Conservation (phyloP, 345 rosid species). For the Ricinus communis region DNA sequence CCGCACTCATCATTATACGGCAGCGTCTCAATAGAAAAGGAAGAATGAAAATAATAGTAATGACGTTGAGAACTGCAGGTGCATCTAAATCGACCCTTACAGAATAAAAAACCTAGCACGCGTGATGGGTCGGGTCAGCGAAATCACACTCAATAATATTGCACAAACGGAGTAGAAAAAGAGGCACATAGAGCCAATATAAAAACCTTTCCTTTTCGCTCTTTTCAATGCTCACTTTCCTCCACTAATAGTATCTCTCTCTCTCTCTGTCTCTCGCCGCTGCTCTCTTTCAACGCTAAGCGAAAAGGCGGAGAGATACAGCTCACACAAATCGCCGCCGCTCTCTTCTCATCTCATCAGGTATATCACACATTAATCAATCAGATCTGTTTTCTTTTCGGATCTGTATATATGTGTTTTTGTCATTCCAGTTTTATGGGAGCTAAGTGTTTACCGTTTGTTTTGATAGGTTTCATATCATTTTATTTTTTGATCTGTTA, state of each 20-base stretch:
- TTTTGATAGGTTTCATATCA: not conserved
- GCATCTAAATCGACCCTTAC: not conserved
- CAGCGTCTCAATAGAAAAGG: too few species aligned
- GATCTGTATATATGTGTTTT: not conserved
- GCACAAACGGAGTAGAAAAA: not conserved
- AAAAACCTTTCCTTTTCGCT: not conserved
- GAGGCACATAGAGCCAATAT: not conserved
- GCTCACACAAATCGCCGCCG: not conserved
- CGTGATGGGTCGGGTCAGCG: not conserved
- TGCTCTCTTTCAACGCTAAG: slow-evolving; percentile 7
- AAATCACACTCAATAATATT: not conserved
- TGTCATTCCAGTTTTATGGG: not conserved
- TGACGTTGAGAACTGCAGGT: not conserved
- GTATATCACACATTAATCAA: not conserved
- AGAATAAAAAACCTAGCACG: not conserved
- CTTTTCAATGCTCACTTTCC: not conserved
- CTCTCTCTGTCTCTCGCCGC: not conserved
- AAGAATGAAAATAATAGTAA: too few species aligned
- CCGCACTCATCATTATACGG: too few species aligned
- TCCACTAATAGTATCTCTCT: not conserved
- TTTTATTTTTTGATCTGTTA: not conserved
- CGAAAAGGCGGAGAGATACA: slow-evolving; percentile 18
- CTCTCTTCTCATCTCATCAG: too few species aligned
- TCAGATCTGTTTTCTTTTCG: slow-evolving; percentile 6
- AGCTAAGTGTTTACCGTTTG: not conserved